Percentiles rank a stretch among this genome's conserved stretches.
These are phyloP conservation scores for Phalaenopsis equestris DNA, from an alignment of 106 monocot species.

Conservation along the genomic window DNA sequence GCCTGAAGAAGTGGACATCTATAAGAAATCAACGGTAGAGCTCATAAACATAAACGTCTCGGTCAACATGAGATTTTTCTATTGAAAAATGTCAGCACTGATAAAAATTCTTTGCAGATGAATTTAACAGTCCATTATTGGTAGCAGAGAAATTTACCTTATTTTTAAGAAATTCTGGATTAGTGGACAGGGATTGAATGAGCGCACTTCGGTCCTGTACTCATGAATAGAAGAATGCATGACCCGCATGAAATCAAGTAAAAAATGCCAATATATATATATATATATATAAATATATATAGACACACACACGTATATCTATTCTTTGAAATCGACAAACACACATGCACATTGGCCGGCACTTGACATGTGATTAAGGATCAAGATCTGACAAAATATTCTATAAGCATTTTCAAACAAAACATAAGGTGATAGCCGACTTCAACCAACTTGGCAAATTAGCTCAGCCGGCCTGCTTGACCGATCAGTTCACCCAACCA, in stretches of 20 bases:
- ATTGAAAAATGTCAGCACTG: not conserved
- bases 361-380: no score
- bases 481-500: no score
- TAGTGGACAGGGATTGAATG: conserved; percentile 48
- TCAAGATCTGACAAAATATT: no score
- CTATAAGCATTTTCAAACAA: no score
- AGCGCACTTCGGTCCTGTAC: conserved; percentile 38
- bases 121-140: not conserved
- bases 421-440: no score
- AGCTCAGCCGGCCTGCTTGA: no score
- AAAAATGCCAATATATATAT: no score
- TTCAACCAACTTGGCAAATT: no score
- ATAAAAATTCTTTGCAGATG: not conserved
- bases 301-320: no score
- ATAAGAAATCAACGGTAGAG: not conserved
- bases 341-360: no score
- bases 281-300: no score
- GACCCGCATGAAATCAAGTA: not conserved
- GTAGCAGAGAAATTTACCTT: conserved; percentile 25
- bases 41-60: not conserved
- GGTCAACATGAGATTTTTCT: not conserved
- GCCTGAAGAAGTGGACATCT: conserved; percentile 26
- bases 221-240: not conserved
- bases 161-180: conserved; percentile 64
- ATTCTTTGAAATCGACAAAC: no score